phyloP scores from a whole-genome alignment of 176 grass and related monocot species.

The Bonia amplexicaulis region DNA sequence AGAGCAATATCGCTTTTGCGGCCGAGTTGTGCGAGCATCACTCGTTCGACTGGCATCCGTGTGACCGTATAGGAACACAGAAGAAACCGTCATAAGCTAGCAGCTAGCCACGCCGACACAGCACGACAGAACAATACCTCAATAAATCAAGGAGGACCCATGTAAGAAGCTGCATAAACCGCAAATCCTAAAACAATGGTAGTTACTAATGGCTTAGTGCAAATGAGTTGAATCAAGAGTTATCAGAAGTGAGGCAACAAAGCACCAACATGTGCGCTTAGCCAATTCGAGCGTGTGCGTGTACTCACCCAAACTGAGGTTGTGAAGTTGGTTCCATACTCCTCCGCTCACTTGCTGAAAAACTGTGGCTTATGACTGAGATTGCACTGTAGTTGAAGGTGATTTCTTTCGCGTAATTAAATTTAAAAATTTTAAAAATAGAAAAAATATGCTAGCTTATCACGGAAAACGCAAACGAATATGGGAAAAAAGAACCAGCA shows the following conservation, averaged over 20 bases:
- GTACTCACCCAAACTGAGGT: too few relatives aligned
- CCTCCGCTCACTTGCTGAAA: too few relatives aligned
- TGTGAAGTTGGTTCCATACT: background rate
- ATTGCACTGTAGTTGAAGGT: too few relatives aligned
- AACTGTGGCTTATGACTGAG: too few relatives aligned
- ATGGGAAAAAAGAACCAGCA: too few relatives aligned
- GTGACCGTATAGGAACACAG: background rate
- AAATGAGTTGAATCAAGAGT: too few relatives aligned
- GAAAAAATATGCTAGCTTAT: too few relatives aligned
- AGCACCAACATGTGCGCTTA: background rate
- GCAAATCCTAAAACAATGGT: background rate
- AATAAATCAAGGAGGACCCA: background rate
- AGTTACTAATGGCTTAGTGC: background rate
- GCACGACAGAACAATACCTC: background rate
- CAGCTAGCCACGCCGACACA: background rate
- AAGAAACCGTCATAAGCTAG: background rate
- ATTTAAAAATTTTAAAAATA: too few relatives aligned
- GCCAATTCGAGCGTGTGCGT: background rate
- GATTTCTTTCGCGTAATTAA: too few relatives aligned
- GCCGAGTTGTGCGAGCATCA: background rate
- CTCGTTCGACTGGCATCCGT: background rate
- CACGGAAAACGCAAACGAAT: too few relatives aligned
- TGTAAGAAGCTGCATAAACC: background rate
- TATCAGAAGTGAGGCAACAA: background rate
- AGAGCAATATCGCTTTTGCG: background rate